A percentile compares a stretch with the other conserved stretches of the same genome.
Conservation (phyloP, 805 yeast genomes). For the Hanseniaspora taiwanica region DNA sequence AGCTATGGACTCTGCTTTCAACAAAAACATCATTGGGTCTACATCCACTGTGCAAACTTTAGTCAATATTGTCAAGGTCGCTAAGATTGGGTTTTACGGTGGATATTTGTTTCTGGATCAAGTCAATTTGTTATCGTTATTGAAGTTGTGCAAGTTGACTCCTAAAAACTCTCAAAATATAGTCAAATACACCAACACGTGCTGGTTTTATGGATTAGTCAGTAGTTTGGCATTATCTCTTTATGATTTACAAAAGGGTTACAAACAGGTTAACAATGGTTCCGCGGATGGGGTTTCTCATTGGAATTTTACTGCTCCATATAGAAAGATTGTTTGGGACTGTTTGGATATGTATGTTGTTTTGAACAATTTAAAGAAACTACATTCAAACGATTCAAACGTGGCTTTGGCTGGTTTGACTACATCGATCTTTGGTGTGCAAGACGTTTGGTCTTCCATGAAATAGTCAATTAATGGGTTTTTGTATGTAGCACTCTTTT, state of each 20-base stretch:
- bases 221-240: slow-evolving; percentile 49
- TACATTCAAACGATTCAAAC: slow-evolving; percentile 60
- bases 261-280: slow-evolving; percentile 24
- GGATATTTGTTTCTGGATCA: slow-evolving; percentile 54
- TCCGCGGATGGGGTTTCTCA: slow-evolving; percentile 8
- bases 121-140: slow-evolving; percentile 38
- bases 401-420: slow-evolving; percentile 76
- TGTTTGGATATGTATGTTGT: slow-evolving; percentile 65
- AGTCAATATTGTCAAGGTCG: slow-evolving; percentile 12
- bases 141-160: slow-evolving; percentile 38
- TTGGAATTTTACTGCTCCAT: slow-evolving; percentile 20
- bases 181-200: slow-evolving; percentile 48
- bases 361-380: slow-evolving; percentile 45
- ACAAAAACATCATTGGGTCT: slow-evolving; percentile 32
- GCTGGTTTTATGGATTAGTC: slow-evolving; percentile 65
- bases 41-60: background rate
- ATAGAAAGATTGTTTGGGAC: slow-evolving; percentile 64
- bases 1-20: slow-evolving; percentile 49
- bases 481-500: too few species aligned
- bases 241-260: slow-evolving; percentile 37
- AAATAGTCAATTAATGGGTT: too few species aligned
- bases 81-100: slow-evolving; percentile 48
- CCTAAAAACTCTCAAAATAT: slow-evolving; percentile 33
- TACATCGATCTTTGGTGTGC: slow-evolving; percentile 67
- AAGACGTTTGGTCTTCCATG: slow-evolving; percentile 51